phyloP scores from a whole-genome alignment of 2,329 filamentous ascomycete species.

The Xylaria polymorpha region DNA sequence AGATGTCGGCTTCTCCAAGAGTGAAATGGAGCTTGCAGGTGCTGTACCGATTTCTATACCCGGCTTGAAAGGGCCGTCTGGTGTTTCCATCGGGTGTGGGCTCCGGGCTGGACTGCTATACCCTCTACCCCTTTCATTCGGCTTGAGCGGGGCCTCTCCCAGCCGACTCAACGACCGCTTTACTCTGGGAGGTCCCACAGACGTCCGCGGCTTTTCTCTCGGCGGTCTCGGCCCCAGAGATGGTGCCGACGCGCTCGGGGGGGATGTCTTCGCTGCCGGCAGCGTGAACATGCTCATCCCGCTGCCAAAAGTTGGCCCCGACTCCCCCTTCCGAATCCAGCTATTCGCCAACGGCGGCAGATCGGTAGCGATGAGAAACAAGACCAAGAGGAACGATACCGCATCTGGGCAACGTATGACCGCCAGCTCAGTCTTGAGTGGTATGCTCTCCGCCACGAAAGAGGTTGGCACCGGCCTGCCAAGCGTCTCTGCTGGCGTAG shows the following conservation, averaged over 20 bases:
- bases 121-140: conserved; percentile 76
- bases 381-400: conserved; percentile 60
- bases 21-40: conserved; percentile 83
- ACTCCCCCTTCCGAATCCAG: conserved; percentile 87
- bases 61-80: conserved; percentile 74
- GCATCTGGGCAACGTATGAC: conserved; percentile 50
- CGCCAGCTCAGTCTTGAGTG: conserved; percentile 60
- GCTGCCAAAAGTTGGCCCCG: conserved; percentile 81
- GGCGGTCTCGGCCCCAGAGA: conserved; percentile 91
- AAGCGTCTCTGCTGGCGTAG: conserved; percentile 86
- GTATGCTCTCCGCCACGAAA: conserved; percentile 70
- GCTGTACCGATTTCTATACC: conserved; percentile 80
- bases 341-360: conserved; percentile 92
- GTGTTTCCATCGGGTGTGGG: conserved; percentile 84
- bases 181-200: conserved; percentile 91
- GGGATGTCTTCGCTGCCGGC: conserved; percentile 90
- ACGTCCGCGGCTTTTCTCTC: conserved; percentile 92
- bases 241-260: conserved; percentile 85
- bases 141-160: conserved; percentile 65
- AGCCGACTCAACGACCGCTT: conserved; percentile 95
- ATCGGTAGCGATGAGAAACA: conserved; percentile 78
- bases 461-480: conserved; percentile 81
- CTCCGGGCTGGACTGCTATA: conserved; percentile 85
- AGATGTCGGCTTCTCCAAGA: conserved; percentile 93
- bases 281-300: conserved; percentile 88